Evolutionary conservation across 192 early-diverging fungal species (phyloP).

Genomic region (Phycomyces nitens): DNA sequence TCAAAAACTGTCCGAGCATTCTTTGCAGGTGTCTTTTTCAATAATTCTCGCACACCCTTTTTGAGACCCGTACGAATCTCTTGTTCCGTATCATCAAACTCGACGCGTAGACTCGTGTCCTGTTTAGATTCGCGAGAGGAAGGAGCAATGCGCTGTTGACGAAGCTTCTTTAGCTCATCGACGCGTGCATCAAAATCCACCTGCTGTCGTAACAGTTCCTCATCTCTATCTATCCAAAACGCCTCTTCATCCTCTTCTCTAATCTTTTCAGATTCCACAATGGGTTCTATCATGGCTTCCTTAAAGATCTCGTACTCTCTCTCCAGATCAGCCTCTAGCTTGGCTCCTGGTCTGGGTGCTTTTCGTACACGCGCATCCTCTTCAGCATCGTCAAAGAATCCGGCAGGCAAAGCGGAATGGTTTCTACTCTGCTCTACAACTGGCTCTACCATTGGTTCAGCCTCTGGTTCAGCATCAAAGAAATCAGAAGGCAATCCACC

Average conservation of each 20-base stretch:
- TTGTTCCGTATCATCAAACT: slow-evolving; percentile 7
- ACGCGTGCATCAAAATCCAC: slow-evolving; percentile 20
- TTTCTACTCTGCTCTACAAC: slow-evolving; percentile 5
- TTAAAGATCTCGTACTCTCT: slow-evolving; percentile 32
- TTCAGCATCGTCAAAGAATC: slow-evolving; percentile 54
- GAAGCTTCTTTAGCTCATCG: slow-evolving; percentile 24
- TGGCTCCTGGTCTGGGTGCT: slow-evolving; percentile 14
- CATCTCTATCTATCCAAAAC: slow-evolving; percentile 32
- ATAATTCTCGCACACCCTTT: slow-evolving; percentile 20
- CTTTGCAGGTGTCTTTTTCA: slow-evolving; percentile 17
- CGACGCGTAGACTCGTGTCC: not conserved
- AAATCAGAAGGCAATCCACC: slow-evolving; percentile 42
- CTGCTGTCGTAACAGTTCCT: slow-evolving; percentile 31
- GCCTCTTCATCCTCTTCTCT: slow-evolving; percentile 35
- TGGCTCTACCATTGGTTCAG: slow-evolving; percentile 9
- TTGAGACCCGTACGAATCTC: slow-evolving; percentile 18
- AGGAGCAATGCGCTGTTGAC: slow-evolving; percentile 7
- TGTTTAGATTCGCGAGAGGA: not conserved
- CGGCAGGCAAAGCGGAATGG: slow-evolving; percentile 33
- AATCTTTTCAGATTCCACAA: slow-evolving; percentile 15
- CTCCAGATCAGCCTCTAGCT: slow-evolving; percentile 21
- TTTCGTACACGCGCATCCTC: slow-evolving; percentile 43
- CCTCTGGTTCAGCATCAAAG: slow-evolving; percentile 32
- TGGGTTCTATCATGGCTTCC: slow-evolving; percentile 23
- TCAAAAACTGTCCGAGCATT: slow-evolving; percentile 26